Conservation (phyloP, 306 rosid species). For the Vigna mungo region DNA sequence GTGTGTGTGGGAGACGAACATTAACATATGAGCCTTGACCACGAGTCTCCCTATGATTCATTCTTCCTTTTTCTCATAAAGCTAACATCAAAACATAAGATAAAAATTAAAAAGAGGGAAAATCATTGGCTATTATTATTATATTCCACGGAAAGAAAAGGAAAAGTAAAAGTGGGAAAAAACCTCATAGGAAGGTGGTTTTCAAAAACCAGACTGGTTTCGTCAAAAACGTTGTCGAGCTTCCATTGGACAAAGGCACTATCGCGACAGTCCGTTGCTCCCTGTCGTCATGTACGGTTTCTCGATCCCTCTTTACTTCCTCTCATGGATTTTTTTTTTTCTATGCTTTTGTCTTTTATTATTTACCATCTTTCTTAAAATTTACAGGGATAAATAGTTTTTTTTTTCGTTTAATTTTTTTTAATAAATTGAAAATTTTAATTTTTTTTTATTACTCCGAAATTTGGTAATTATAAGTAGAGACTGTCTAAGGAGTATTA, state of each 20-base stretch:
- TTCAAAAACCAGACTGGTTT: slow-evolving; percentile 36
- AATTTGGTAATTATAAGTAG: no score
- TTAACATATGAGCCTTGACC: not conserved
- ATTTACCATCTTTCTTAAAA: not conserved
- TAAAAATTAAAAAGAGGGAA: not conserved
- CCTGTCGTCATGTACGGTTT: slow-evolving; percentile 21
- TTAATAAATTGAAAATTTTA: no score
- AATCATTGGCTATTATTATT: slow-evolving; percentile 27
- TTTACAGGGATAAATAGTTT: no score
- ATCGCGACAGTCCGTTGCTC: slow-evolving; percentile 16
- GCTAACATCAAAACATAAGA: not conserved
- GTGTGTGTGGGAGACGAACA: not conserved
- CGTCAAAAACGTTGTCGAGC: slow-evolving; percentile 45
- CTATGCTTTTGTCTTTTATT: slow-evolving; percentile 11
- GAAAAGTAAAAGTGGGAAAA: slow-evolving; percentile 8
- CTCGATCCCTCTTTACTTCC: slow-evolving; percentile 9
- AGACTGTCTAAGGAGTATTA: no score
- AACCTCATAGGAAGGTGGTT: not conserved
- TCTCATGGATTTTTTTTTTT: not conserved
- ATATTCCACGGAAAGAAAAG: slow-evolving; percentile 21
- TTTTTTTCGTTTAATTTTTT: no score
- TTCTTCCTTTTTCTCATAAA: not conserved
- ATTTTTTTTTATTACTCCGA: no score
- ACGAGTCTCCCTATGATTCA: not conserved
- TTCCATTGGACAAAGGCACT: slow-evolving; percentile 32